Evolutionary conservation across 768 basidiomycete genomes (phyloP).

Genomic region (Lentinula detonsa): DNA sequence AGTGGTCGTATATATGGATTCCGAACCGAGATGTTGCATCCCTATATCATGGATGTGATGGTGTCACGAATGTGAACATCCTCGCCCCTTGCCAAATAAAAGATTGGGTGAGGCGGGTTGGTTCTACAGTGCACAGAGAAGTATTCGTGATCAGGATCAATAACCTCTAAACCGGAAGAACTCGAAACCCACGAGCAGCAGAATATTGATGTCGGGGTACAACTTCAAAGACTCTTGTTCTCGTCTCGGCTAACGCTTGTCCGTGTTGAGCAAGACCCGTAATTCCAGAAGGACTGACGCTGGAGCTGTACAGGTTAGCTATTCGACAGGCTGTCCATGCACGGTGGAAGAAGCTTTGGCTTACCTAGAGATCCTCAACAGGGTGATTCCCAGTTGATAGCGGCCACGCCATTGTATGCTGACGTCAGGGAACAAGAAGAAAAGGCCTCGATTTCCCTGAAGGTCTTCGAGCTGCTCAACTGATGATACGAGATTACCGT

Average conservation of each 20-base stretch:
- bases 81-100: constrained; percentile 51
- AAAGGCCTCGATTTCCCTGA: constrained; percentile 75
- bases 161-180: constrained; percentile 8
- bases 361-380: constrained; percentile 74
- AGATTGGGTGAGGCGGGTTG: constrained; percentile 43
- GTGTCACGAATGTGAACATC: constrained; percentile 36
- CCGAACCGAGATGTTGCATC: not conserved
- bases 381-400: constrained; percentile 68
- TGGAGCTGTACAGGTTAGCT: constrained; percentile 16
- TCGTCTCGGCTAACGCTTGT: constrained; percentile 61
- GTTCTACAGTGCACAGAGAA: constrained; percentile 23
- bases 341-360: constrained; percentile 20
- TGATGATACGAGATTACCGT: constrained; percentile 82
- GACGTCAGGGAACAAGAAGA: constrained; percentile 89
- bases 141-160: constrained; percentile 8
- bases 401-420: constrained; percentile 75
- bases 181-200: constrained; percentile 65
- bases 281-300: constrained; percentile 45
- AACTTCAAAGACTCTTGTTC: constrained; percentile 76
- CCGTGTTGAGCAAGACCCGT: constrained; percentile 53
- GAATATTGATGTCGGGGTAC: constrained; percentile 66
- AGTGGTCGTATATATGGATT: not conserved
- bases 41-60: constrained; percentile 12
- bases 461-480: constrained; percentile 76
- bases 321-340: constrained; percentile 9